A percentile compares a stretch with the other conserved stretches of the same genome.
Evolutionary conservation across 2,329 filamentous ascomycete species (phyloP).

Genomic region (Xylariaceae sp.): DNA sequence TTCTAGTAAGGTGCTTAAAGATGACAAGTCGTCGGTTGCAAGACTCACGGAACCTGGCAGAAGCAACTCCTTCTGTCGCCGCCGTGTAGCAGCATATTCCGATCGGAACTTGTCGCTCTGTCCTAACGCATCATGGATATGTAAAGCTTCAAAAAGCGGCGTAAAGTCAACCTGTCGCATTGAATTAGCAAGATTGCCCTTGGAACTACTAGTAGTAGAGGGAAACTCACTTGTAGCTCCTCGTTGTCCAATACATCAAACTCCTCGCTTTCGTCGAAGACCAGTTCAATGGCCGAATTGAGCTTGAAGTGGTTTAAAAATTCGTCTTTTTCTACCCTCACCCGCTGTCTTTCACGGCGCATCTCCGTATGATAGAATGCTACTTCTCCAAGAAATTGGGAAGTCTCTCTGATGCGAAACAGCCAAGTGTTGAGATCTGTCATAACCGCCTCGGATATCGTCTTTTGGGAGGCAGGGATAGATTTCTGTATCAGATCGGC

Average conservation of each 20-base stretch:
- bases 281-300: constrained; percentile 93
- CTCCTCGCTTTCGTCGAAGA: constrained; percentile 93
- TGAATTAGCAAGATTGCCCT: constrained; percentile 6
- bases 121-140: constrained; percentile 93
- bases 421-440: constrained; percentile 96
- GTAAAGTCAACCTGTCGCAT: constrained; percentile 76
- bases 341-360: constrained; percentile 78
- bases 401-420: constrained; percentile 91
- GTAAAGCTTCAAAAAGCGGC: constrained; percentile 89
- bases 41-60: constrained; percentile 77
- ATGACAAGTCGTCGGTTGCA: constrained; percentile 78
- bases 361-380: constrained; percentile 96
- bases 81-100: constrained; percentile 89
- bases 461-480: constrained; percentile 87
- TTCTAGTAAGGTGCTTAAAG: constrained; percentile 87
- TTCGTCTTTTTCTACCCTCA: constrained; percentile 74
- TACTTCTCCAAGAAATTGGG: constrained; percentile 93
- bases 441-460: constrained; percentile 97
- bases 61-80: constrained; percentile 88
- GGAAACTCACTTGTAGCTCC: constrained; percentile 64
- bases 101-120: constrained; percentile 88
- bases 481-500: constrained; percentile 96
- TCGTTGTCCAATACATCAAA: constrained; percentile 96
- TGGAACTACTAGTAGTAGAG: neutral
- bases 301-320: constrained; percentile 84